Conservation (phyloP, 1,139 yeast species). For the Protomyces pachydermus region DNA sequence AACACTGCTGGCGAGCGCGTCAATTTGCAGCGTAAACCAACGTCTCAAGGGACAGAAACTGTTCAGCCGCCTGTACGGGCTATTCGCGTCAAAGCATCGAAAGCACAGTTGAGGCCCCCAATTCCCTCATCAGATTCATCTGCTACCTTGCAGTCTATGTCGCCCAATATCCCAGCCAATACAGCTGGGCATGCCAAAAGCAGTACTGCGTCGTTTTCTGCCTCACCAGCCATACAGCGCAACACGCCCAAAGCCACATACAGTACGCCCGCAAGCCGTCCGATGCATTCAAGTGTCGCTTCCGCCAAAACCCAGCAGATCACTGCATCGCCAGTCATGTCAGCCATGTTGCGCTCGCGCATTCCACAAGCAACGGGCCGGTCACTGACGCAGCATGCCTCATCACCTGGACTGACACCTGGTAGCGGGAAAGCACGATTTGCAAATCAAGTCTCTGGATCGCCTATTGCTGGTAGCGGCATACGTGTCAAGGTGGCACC, state of each 20-base stretch:
- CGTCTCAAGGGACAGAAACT: neutral
- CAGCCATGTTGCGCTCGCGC: slow-evolving; percentile 7
- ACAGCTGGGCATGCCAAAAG: neutral
- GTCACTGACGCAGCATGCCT: neutral
- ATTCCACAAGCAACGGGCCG: neutral
- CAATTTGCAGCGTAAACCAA: neutral
- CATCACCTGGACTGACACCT: neutral
- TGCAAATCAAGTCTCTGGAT: neutral
- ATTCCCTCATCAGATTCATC: neutral
- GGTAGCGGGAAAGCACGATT: neutral
- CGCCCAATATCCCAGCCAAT: neutral
- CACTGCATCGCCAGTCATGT: slow-evolving; percentile 14
- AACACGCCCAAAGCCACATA: neutral
- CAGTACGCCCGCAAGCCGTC: neutral
- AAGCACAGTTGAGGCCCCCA: neutral
- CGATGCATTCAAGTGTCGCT: neutral
- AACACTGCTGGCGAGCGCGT: neutral
- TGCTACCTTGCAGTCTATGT: neutral
- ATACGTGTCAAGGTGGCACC: slow-evolving; percentile 7
- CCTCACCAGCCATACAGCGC: neutral
- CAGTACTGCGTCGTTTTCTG: neutral
- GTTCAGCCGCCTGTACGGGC: neutral
- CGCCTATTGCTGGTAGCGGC: slow-evolving; percentile 3
- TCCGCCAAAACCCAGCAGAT: neutral
- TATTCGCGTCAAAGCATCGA: neutral